Base-by-base conservation (phyloP, 495 filamentous ascomycete species). In the Lepraria neglecta region DNA sequence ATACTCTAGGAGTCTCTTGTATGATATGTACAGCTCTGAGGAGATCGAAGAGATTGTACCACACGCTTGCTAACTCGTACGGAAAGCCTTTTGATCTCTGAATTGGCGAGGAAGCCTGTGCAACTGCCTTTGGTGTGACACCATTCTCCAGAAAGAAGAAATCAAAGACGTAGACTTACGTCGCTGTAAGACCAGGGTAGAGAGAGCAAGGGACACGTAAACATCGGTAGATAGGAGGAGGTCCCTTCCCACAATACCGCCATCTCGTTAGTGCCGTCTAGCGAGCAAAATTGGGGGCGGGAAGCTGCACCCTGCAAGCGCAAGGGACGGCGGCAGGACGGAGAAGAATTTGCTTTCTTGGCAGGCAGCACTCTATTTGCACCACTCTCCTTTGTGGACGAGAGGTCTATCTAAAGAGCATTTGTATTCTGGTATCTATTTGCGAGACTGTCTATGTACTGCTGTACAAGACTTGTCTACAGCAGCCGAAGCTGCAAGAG, bases 341-440 rank as follows among this genome's bases (percentile, higher is more conserved):
- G 35, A 38, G 35, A 38, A 38, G 35, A 12, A 38, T 38, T 38
- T 38, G 12, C 35, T 38, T 38, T 38, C 35, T 38, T 38, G 35
- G 35, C 35, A 38, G 35, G 35, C 35, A 38, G 9, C 35, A 59
- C 57, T 59, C 19, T 59, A 59, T 50, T 38, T 42, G 12, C 27
- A 59, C 57, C 17, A 35, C 45, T 24, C 31, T 51, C 45, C 24
- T 50, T 19, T 7, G 12, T 28, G 14, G 31, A 24, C 31, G 11
- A 59, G 11, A 30, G 6, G 30, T 40, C 33, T 40, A 11, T 42
- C 2, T 59, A 30, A 27, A 17, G 1, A 40, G 3, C 10, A 30
- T 27, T 21, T 9, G 2, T 28, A 17, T 2, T 11, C 4, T 12
- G 1, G 15, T 14, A 48, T 47, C 56, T 47, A 47, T 10, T 0